Percentiles rank a stretch among this genome's conserved stretches.
Evolutionary conservation across 2,329 filamentous ascomycete genomes (phyloP).

Genomic region (Metarhizium album): DNA sequence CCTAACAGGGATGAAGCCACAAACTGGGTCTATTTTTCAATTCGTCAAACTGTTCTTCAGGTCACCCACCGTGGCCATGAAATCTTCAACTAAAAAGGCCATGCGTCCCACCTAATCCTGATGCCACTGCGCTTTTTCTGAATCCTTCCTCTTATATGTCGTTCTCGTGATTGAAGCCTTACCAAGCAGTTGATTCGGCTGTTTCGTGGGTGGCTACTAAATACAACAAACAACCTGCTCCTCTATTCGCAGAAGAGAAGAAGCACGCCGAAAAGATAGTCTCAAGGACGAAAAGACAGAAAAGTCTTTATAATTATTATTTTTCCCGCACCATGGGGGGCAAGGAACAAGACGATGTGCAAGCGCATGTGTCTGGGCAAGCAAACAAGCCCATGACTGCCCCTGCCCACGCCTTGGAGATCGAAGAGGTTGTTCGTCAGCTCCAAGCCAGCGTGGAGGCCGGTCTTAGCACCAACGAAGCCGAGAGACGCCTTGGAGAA

Average conservation of each 20-base stretch:
- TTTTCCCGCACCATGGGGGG: conserved; percentile 12
- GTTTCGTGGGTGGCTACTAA: neutral
- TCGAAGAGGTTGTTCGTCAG: conserved; percentile 40
- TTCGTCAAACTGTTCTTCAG: neutral
- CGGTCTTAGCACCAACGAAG: conserved; percentile 46
- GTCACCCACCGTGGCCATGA: neutral
- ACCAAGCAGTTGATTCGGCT: neutral
- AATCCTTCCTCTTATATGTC: neutral
- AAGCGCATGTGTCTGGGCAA: conserved; percentile 26
- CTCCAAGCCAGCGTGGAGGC: conserved; percentile 44
- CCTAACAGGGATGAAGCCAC: neutral
- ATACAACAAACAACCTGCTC: neutral
- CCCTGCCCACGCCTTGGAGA: conserved; percentile 52
- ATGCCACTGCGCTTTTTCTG: neutral
- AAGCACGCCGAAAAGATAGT: neutral
- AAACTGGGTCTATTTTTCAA: neutral
- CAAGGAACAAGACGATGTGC: conserved; percentile 14
- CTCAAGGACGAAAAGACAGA: neutral
- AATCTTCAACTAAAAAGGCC: neutral
- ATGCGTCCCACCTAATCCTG: neutral
- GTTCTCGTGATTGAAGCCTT: neutral
- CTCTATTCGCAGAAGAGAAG: neutral
- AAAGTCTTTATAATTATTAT: neutral
- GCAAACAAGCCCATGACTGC: conserved; percentile 41
- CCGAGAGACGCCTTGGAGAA: conserved; percentile 39